A percentile compares a stretch with the other conserved stretches of the same genome.
Conservation (phyloP, 2,329 filamentous ascomycete genomes). For the Phaeosphaeria sp. region DNA sequence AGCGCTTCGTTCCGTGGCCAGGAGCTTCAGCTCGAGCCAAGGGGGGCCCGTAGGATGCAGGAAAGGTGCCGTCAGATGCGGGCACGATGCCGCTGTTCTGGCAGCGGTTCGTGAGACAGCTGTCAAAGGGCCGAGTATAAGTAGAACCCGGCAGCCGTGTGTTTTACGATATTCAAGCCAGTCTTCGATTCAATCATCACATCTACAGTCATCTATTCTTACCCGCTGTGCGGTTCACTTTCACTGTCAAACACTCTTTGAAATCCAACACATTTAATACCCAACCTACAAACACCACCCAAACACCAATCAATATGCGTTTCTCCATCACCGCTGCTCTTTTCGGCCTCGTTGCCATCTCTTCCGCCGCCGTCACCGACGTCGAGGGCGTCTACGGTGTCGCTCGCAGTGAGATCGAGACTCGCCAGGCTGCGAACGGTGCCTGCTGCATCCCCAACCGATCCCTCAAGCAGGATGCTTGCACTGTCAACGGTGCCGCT, state of each 20-base stretch:
- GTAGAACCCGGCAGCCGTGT: not conserved
- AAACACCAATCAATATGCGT: conserved; percentile 11
- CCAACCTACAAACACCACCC: conserved; percentile 3
- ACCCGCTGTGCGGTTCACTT: conserved; percentile 24
- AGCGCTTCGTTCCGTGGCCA: conserved; percentile 6
- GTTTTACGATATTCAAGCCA: conserved; percentile 14
- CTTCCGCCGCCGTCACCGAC: conserved; percentile 21
- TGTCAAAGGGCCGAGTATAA: not conserved
- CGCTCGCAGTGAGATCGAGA: conserved; percentile 13
- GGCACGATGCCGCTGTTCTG: not conserved
- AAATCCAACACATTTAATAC: not conserved
- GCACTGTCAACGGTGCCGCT: conserved; percentile 20
- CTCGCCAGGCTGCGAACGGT: conserved; percentile 20
- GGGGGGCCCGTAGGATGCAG: conserved; percentile 9
- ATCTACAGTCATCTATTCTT: conserved; percentile 17
- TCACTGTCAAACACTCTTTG: conserved; percentile 14
- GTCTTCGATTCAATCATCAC: conserved; percentile 17
- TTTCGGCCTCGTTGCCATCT: conserved; percentile 26
- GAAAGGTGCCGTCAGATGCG: conserved; percentile 11
- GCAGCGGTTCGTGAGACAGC: not conserved
- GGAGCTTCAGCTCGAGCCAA: conserved; percentile 6
- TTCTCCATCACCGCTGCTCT: conserved; percentile 21
- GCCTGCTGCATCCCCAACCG: conserved; percentile 22
- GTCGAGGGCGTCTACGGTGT: conserved; percentile 20
- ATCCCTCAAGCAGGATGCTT: conserved; percentile 16